Base-by-base conservation (phyloP, 2,329 filamentous ascomycete genomes). In the Colletotrichum shisoi region DNA sequence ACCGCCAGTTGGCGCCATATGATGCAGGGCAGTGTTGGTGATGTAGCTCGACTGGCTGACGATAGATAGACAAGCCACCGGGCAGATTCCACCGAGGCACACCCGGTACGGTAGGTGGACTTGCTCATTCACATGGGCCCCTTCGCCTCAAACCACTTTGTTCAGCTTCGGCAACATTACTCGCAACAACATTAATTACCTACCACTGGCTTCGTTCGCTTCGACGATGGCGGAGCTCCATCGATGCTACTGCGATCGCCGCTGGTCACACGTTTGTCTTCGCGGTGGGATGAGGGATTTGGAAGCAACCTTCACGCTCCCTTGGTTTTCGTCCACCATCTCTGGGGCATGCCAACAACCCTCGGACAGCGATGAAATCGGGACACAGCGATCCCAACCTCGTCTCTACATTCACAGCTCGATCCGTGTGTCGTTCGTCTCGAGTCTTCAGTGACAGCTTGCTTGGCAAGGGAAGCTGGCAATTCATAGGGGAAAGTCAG, bases 91-190 rank as follows among this genome's bases (percentile, higher is more conserved):
- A 39, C 48, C 21, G 49, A 39, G 42, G 34, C 24, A 19, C 37
- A 31, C 27, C 1, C 27, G 7, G 27, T 31, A 31, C 19, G n/a
- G 37, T 49, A 58, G 3, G 21, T 21, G 21, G 44, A 39, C 52
- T 40, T 19, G 19, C n/a, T 15, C n/a, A 42, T 34, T 19, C 54
- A 4, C 15, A 15, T 19, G 17, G 15, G 6, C 27, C 27, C 27
- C 8, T 31, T 8, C 7, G 7, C 56, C 45, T 60, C 27, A 24
- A 60, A 46, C 46, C 56, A 52, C 39, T 17, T 59, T 45, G 57
- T 45, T 52, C 61, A 24, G 34, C 37, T 40, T 3, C 24, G n/a
- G 54, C 15, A 21, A 27, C 44, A 63, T 63, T 60, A 63, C 54
- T 63, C 62, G 37, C 37, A 19, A 49, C 21, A 21, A 9, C 17